Evolutionary conservation across 169 alveolate species (phyloP).

Genomic region (Eimeria brunetti): DNA sequence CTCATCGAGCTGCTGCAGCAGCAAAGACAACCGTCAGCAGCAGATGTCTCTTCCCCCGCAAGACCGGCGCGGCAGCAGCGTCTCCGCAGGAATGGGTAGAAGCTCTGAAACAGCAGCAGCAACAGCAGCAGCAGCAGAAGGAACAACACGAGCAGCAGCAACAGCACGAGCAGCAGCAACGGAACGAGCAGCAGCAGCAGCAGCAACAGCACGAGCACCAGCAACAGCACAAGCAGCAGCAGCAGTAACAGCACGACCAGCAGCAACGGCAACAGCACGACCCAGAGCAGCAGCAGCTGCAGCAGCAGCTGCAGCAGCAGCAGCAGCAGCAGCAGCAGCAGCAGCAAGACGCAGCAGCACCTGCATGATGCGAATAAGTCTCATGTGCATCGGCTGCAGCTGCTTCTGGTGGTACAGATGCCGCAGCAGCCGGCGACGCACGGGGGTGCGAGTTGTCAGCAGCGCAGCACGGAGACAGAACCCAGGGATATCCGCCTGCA

Average conservation of each 20-base stretch:
- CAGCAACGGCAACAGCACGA: background rate
- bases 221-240: background rate
- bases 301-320: background rate
- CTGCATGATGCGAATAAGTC: slow-evolving; percentile 80
- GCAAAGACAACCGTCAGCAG: background rate
- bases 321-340: slow-evolving; percentile 8
- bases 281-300: background rate
- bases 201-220: background rate
- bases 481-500: slow-evolving; percentile 81
- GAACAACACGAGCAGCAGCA: no score
- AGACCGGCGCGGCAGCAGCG: no score
- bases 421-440: slow-evolving; percentile 84
- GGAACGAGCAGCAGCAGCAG: background rate
- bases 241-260: background rate
- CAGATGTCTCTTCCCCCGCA: background rate
- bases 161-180: background rate
- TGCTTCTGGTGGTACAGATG: slow-evolving; percentile 85
- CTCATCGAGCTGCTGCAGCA: background rate
- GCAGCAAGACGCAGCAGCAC: slow-evolving; percentile 16
- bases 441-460: slow-evolving; percentile 85
- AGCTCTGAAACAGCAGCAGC: no score
- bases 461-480: slow-evolving; percentile 82
- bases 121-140: no score
- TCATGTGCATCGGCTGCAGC: slow-evolving; percentile 66
- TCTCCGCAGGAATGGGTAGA: no score